phyloP scores from a whole-genome alignment of 176 grass and related monocot genomes.

The Ananas comosus region DNA sequence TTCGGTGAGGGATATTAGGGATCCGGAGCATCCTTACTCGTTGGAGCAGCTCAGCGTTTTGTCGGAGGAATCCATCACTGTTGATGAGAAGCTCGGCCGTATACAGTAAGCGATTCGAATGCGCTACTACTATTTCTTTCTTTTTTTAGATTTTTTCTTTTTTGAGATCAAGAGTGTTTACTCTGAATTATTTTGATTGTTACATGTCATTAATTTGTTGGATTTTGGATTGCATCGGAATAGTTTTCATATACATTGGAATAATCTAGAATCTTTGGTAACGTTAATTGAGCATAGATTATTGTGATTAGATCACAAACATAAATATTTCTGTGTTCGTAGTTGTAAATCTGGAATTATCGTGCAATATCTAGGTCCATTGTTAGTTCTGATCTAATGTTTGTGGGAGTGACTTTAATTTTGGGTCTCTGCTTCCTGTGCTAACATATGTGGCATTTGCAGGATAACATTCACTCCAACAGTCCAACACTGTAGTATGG shows the following conservation, averaged over 20 bases:
- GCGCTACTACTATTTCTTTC: not conserved
- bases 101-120: conserved; percentile 48
- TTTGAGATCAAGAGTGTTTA: not conserved
- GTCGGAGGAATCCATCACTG: conserved; percentile 73
- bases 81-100: conserved; percentile 86
- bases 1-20: conserved; percentile 96
- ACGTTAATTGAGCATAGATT: too few relatives aligned
- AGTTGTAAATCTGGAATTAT: too few relatives aligned
- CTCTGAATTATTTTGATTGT: not conserved
- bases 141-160: not conserved
- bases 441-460: conserved; percentile 19
- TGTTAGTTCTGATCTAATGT: too few relatives aligned
- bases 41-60: conserved; percentile 99
- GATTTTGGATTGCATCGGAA: too few relatives aligned
- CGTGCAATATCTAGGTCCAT: too few relatives aligned
- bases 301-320: too few relatives aligned
- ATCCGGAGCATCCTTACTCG: conserved; percentile 98
- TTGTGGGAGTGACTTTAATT: conserved; percentile 2
- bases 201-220: not conserved
- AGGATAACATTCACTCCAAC: conserved; percentile 99
- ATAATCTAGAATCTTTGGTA: too few relatives aligned
- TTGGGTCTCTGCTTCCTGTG: not conserved
- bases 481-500: conserved; percentile 96
- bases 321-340: too few relatives aligned
- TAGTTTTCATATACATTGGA: too few relatives aligned